Evolutionary conservation across 176 grass and related monocot species (phyloP).

Genomic region (Raddia guianensis): DNA sequence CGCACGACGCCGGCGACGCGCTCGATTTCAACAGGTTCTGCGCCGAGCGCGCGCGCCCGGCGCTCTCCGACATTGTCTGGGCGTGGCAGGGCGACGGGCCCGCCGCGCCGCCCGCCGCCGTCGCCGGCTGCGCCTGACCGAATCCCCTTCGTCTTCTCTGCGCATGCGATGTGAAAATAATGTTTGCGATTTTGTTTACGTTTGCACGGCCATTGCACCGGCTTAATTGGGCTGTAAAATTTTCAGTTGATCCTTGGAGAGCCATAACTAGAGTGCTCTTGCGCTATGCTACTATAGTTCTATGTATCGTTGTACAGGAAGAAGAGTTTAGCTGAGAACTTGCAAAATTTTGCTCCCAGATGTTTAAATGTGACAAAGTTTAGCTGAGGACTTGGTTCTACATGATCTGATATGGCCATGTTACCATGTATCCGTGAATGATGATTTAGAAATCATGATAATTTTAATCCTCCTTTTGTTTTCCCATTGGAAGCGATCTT

Average conservation of each 20-base stretch:
- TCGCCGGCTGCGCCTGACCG: slow-evolving; percentile 27
- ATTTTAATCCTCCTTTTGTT: not conserved
- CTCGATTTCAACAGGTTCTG: slow-evolving; percentile 85
- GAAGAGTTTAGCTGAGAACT: not conserved
- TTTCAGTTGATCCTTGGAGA: not conserved
- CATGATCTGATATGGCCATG: not conserved
- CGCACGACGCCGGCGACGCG: slow-evolving; percentile 69
- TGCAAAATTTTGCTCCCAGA: slow-evolving; percentile 5
- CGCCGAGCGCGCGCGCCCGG: slow-evolving; percentile 63
- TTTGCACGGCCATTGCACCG: not conserved
- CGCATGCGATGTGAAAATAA: not conserved
- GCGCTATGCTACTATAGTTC: not conserved
- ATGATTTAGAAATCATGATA: slow-evolving; percentile 4
- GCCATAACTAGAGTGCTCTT: not conserved
- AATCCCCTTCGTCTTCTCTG: not conserved
- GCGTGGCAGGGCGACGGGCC: slow-evolving; percentile 79
- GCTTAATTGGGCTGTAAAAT: not conserved
- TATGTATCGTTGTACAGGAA: not conserved
- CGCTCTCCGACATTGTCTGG: slow-evolving; percentile 80
- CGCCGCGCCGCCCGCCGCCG: not conserved
- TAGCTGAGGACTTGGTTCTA: slow-evolving; percentile 1
- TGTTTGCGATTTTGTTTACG: slow-evolving; percentile 14
- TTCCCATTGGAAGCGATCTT: not conserved
- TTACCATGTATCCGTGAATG: not conserved
- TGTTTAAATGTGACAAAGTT: slow-evolving; percentile 38